These are phyloP conservation scores for Blastobotrys malaysiensis DNA, from an alignment of 1,139 yeast species.

Conservation along the genomic window DNA sequence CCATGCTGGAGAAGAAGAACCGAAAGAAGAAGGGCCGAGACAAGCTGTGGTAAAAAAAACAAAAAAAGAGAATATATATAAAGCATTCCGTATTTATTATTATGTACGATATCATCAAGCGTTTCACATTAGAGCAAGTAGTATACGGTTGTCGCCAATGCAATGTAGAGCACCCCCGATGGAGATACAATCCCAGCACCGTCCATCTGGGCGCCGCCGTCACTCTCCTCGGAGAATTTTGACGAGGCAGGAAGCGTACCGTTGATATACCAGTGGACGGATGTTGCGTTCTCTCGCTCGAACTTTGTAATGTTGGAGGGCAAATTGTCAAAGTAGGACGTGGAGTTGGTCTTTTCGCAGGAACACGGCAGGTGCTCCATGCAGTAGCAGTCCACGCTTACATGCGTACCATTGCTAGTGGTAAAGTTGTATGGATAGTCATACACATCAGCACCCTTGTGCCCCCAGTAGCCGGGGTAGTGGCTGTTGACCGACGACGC, in stretches of 20 bases:
- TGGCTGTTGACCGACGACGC: slow-evolving; percentile 9
- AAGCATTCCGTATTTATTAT: slow-evolving; percentile 1
- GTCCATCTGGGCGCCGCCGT: slow-evolving; percentile 1
- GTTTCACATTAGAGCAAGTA: slow-evolving; percentile 4
- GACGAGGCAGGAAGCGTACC: slow-evolving; percentile 17
- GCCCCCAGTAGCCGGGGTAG: slow-evolving; percentile 26
- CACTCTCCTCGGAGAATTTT: neutral
- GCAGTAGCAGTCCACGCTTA: slow-evolving; percentile 23
- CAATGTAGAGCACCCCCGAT: neutral
- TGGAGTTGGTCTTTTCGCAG: slow-evolving; percentile 18
- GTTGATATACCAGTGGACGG: slow-evolving; percentile 15
- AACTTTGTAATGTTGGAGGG: slow-evolving; percentile 14
- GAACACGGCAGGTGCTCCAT: slow-evolving; percentile 22
- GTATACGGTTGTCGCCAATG: slow-evolving; percentile 2
- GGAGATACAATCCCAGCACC: slow-evolving; percentile 2
- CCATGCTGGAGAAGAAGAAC: slow-evolving; percentile 69
- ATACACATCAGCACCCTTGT: slow-evolving; percentile 15
- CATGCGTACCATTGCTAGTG: slow-evolving; percentile 20
- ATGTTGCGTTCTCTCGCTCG: slow-evolving; percentile 9
- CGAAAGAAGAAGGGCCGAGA: slow-evolving; percentile 36
- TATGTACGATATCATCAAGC: slow-evolving; percentile 2
- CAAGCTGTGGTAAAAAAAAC: slow-evolving; percentile 37
- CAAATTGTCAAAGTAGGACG: slow-evolving; percentile 18
- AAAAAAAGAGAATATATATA: too few relatives aligned
- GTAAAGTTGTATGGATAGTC: slow-evolving; percentile 19